Conservation (phyloP, 1,284 basidiomycete species). For the Fistulina hepatica region DNA sequence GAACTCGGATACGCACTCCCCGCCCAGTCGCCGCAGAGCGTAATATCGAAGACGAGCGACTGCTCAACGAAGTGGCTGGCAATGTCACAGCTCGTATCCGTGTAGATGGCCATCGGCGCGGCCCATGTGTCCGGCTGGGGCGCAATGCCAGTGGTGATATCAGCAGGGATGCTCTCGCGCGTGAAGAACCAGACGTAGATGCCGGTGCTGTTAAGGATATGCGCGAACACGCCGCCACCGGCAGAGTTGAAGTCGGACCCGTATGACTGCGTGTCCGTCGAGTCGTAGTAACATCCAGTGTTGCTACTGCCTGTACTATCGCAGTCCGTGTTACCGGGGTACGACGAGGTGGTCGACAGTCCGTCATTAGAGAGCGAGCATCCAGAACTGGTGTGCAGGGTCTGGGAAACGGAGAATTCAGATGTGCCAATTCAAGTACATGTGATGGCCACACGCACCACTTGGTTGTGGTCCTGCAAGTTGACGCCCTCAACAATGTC, state of each 20-base stretch:
- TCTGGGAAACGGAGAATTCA: constrained; percentile 40
- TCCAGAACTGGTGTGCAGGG: constrained; percentile 25
- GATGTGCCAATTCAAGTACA: too few relatives aligned
- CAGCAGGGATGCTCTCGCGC: constrained; percentile 53
- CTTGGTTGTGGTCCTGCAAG: constrained; percentile 19
- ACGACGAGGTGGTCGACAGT: constrained; percentile 5
- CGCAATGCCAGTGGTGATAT: constrained; percentile 44
- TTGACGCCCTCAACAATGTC: constrained; percentile 35
- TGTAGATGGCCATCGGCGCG: constrained; percentile 55
- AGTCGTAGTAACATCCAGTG: constrained; percentile 8
- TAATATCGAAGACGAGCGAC: constrained; percentile 54
- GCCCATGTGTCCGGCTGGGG: constrained; percentile 65
- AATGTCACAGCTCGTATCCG: constrained; percentile 52
- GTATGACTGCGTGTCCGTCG: constrained; percentile 5
- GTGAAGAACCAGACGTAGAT: constrained; percentile 75
- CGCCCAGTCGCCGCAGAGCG: constrained; percentile 55
- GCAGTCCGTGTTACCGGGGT: constrained; percentile 2
- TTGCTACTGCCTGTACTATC: constrained; percentile 6
- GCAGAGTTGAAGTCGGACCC: constrained; percentile 12
- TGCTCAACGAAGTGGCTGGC: constrained; percentile 60
- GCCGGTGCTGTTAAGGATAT: constrained; percentile 55
- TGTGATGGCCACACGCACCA: too few relatives aligned
- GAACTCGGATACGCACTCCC: constrained; percentile 33
- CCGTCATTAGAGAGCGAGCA: constrained; percentile 21
- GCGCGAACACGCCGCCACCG: constrained; percentile 68